Conservation (phyloP, 208 protist species). For the Crithidia thermophila region DNA sequence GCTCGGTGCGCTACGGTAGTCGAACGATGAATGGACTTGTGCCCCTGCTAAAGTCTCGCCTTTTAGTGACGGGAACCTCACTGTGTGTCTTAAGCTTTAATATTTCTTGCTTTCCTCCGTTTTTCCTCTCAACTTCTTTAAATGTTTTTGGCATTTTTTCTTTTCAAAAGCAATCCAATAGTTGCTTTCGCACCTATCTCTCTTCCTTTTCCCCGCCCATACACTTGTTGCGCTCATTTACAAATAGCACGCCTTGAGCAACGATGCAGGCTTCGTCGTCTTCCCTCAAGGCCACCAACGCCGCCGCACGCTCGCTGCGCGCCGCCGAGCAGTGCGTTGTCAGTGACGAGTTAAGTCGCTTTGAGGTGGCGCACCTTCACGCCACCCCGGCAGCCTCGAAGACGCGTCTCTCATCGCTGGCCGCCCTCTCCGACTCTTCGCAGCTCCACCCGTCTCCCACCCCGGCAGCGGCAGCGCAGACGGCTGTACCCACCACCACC, state of each 20-base stretch:
- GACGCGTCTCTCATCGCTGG: background rate
- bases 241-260: too few relatives aligned
- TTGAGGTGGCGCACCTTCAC: constrained; percentile 15
- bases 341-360: constrained; percentile 14
- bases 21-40: too few relatives aligned
- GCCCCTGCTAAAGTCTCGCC: too few relatives aligned
- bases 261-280: background rate
- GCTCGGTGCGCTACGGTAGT: too few relatives aligned
- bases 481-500: background rate
- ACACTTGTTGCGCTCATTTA: background rate
- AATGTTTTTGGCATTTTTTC: too few relatives aligned
- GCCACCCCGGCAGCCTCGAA: background rate
- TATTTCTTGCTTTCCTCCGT: too few relatives aligned
- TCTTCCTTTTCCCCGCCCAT: background rate
- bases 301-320: background rate
- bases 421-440: constrained; percentile 24
- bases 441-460: background rate
- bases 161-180: too few relatives aligned
- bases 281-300: constrained; percentile 1
- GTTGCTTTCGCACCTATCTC: background rate
- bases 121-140: background rate
- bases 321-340: constrained; percentile 19
- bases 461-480: background rate
- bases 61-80: too few relatives aligned
- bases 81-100: too few relatives aligned